Evolutionary conservation across 2,329 filamentous ascomycete genomes (phyloP).

Genomic region (Leptographium lundbergii): DNA sequence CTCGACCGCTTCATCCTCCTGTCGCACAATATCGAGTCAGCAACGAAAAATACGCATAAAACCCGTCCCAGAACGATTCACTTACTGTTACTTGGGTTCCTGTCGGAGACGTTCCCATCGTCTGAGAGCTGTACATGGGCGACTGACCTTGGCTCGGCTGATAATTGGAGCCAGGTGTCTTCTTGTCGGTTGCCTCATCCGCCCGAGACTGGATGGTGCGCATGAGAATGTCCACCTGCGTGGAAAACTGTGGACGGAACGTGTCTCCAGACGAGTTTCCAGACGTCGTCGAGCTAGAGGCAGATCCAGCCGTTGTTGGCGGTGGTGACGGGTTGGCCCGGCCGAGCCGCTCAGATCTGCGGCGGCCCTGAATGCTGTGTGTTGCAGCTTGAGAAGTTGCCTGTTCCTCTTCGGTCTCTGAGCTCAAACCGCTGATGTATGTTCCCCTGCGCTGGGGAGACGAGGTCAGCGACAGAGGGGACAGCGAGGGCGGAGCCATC

Average conservation of each 20-base stretch:
- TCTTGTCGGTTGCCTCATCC: constrained; percentile 31
- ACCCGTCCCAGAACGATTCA: too few species aligned
- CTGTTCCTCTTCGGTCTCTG: not conserved
- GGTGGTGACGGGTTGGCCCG: not conserved
- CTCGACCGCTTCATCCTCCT: constrained; percentile 3
- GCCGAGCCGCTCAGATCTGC: not conserved
- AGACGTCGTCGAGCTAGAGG: not conserved
- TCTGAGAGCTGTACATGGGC: not conserved
- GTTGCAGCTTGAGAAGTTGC: not conserved
- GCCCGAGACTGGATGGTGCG: constrained; percentile 67
- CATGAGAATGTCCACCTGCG: constrained; percentile 79
- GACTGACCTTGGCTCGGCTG: not conserved
- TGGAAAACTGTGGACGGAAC: constrained; percentile 48
- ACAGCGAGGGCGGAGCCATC: constrained; percentile 1
- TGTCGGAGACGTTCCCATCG: not conserved
- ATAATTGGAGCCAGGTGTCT: not conserved
- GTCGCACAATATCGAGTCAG: not conserved
- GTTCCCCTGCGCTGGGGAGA: not conserved
- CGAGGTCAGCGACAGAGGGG: not conserved
- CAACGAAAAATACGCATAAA: not conserved
- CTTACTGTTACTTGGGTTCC: not conserved
- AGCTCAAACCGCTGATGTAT: not conserved
- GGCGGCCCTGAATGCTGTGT: not conserved
- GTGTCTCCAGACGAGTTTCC: not conserved
- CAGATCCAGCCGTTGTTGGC: not conserved